A percentile compares a stretch with the other conserved stretches of the same genome.
Conservation (phyloP, 1,284 basidiomycete species). For the Apiotrichum domesticum region DNA sequence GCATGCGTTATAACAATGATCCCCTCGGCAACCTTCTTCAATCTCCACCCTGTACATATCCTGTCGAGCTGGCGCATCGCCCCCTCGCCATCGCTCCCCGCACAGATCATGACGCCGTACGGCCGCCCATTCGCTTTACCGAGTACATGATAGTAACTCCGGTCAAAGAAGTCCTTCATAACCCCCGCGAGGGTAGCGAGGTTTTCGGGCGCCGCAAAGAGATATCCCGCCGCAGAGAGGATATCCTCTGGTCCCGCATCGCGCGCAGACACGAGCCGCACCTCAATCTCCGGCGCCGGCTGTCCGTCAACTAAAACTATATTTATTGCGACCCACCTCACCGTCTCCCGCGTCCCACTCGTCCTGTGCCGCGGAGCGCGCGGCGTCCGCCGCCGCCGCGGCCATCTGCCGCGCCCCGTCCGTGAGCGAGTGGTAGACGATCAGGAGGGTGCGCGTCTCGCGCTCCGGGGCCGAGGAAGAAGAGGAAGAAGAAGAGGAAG, state of each 20-base stretch:
- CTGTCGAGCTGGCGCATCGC: constrained; percentile 15
- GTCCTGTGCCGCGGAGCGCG: background rate
- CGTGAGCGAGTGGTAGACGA: constrained; percentile 19
- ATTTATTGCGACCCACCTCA: background rate
- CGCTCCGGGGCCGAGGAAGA: background rate
- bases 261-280: constrained; percentile 2
- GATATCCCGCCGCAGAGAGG: constrained; percentile 7
- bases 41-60: constrained; percentile 12
- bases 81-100: constrained; percentile 11
- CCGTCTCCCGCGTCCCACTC: background rate
- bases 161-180: constrained; percentile 18
- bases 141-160: constrained; percentile 12
- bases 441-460: constrained; percentile 12
- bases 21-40: constrained; percentile 10
- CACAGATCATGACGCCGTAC: constrained; percentile 16
- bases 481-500: too few relatives aligned
- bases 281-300: background rate
- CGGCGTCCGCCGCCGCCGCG: constrained; percentile 9
- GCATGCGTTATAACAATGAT: constrained; percentile 13
- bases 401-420: constrained; percentile 16
- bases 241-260: constrained; percentile 10
- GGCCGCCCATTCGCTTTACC: constrained; percentile 12
- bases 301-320: background rate
- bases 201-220: constrained; percentile 18
- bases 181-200: constrained; percentile 13